phyloP scores from a whole-genome alignment of 1,284 basidiomycete genomes.

The Moniliophthora roreri region DNA sequence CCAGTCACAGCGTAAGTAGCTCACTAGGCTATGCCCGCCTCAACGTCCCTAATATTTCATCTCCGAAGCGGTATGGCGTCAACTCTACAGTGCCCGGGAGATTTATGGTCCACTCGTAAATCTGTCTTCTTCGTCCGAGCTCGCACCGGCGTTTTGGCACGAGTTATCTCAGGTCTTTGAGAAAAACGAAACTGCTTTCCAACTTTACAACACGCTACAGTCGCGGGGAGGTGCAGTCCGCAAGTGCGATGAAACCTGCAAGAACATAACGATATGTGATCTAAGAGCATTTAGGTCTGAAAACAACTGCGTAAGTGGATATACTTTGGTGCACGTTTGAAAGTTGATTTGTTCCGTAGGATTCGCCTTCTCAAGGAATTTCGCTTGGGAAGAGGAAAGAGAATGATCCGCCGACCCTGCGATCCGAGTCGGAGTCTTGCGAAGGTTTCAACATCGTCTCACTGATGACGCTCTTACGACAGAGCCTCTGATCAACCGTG shows the following conservation, averaged over 20 bases:
- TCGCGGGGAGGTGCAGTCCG: slow-evolving; percentile 36
- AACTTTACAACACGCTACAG: slow-evolving; percentile 42
- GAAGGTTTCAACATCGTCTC: background rate
- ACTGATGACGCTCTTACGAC: background rate
- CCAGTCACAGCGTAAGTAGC: slow-evolving; percentile 31
- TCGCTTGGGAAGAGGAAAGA: background rate
- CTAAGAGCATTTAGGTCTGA: slow-evolving; percentile 48
- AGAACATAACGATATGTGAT: slow-evolving; percentile 44
- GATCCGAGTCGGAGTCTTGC: background rate
- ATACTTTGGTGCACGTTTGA: background rate
- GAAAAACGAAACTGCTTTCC: slow-evolving; percentile 46
- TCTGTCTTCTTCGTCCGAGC: slow-evolving; percentile 22
- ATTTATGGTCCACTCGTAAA: slow-evolving; percentile 43
- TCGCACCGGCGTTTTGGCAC: slow-evolving; percentile 60
- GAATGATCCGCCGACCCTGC: background rate
- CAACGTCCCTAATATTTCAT: slow-evolving; percentile 13
- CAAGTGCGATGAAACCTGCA: slow-evolving; percentile 43
- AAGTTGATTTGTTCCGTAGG: background rate
- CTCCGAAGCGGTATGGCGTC: slow-evolving; percentile 46
- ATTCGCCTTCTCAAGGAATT: background rate
- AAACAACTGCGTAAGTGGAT: slow-evolving; percentile 46
- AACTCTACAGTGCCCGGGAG: slow-evolving; percentile 56
- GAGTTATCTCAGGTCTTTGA: slow-evolving; percentile 55
- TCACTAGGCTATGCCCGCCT: background rate
- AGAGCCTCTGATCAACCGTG: no score